Base-by-base conservation (phyloP, 2,329 filamentous ascomycete genomes). In the Nemania sp. region DNA sequence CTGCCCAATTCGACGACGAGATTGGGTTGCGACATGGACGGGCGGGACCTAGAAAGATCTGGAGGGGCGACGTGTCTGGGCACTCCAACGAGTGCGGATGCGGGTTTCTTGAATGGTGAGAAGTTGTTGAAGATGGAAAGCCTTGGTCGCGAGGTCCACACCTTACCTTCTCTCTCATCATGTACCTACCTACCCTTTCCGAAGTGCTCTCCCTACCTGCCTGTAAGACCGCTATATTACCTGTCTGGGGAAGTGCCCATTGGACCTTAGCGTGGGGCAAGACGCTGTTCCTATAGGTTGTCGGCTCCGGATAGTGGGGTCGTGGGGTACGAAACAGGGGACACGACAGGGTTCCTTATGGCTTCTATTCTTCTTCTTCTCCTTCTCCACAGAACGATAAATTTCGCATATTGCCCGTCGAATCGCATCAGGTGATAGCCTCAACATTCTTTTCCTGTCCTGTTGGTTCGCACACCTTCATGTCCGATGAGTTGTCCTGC, bases 401-500 rank as follows among this genome's bases (percentile, higher is more conserved):
- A 25, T 48, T 32, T 48, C 52, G 46, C 35, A 15, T 55, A 17
- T 46, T 45, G 39, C 57, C 48, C 34, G 15, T 59, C 61, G 49
- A 57, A 57, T 60, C 53, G 53, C 20, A 63, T 60, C 67, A 56
- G 65, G 53, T 63, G 64, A 67, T 68, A 59, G 65, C 65, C 68
- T 69, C 67, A 68, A 63, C 63, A 62, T 64, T 40, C 25, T 32
- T 48, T 50, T 37, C 40, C 29, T 20, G 58, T 47, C 63, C 46
- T 42, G 51, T 61, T 57, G 60, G 57, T 42, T 53, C 47, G 47
- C 59, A 58, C 53, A 63, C 55, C 59, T 57, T 57, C 45, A 65
- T 67, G 65, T 52, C 52, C 56, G 67, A 70, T 71, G 69, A 71
- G 67, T 68, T 71, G 69, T 69, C 67, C 60, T 67, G 68, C 69